Base-by-base conservation (phyloP, 2,329 filamentous ascomycete genomes). In the Scedosporium aurantiacum region DNA sequence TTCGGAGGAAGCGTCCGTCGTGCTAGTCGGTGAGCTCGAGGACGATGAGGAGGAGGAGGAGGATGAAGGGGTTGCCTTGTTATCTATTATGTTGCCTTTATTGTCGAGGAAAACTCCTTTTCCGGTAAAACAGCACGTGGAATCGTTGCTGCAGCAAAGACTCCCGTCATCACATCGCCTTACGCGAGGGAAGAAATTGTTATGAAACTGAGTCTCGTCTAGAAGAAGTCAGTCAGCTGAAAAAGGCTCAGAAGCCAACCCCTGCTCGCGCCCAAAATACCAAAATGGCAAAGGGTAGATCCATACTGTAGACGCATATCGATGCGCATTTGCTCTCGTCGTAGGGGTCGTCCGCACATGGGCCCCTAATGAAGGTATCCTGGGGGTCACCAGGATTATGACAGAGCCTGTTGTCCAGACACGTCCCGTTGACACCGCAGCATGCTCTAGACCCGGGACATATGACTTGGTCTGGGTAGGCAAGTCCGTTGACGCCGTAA, bases 251-350 rank as follows among this genome's bases (percentile, higher is more conserved):
- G 25, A 27, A 21, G 23, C 43, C 43, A 23, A 14, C 23, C 23
- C n/a, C 50, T 27, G 25, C n/a, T 23, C 23, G 8, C 50, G 5
- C 5, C 50, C 50, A 23, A 16, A 25, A 54, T 14, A 25, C 18
- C 12, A 25, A 54, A 47, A 18, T 47, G 21, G n/a, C 14, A 23
- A 47, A n/a, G 43, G 43, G 43, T n/a, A 47, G 43, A 47, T 32
- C 28, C 50, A 54, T 54, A 54, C 50, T 55, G 50, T 55, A 55
- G 23, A 28, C 50, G 23, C 50, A 55, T 55, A 55, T 54, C 50
- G 18, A 14, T 54, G n/a, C 50, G 50, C 18, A 55, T 16, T 23
- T 23, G 50, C 16, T 25, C 52, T 25, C 21, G 25, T 56, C 52
- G 23, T 56, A 56, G 7, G 25, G 21, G 16, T 56, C 16, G 18